Conservation (phyloP, 139 green algal species). For the Asterochloris erici region DNA sequence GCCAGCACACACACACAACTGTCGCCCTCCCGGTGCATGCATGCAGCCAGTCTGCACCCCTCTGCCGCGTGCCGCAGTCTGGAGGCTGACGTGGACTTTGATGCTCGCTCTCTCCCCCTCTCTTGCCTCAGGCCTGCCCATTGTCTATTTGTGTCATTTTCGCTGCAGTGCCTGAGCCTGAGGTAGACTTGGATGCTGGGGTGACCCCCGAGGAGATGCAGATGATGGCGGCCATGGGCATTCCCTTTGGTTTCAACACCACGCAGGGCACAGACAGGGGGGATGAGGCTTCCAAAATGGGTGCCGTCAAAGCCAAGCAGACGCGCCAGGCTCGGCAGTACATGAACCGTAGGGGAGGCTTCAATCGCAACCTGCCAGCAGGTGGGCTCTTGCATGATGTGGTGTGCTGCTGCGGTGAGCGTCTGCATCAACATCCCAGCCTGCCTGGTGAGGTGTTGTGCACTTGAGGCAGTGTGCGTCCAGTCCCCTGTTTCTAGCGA, state of each 20-base stretch:
- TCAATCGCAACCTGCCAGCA: slow-evolving; percentile 83
- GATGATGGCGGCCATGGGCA: slow-evolving; percentile 87
- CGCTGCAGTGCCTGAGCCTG: not conserved
- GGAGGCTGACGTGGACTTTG: not conserved
- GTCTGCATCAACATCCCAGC: no score
- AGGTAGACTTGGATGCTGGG: slow-evolving; percentile 62
- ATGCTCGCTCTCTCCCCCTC: not conserved
- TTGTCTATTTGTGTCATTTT: not conserved
- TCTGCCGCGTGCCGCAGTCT: not conserved
- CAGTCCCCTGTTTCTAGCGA: no score
- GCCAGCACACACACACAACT: not conserved
- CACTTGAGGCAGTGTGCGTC: no score
- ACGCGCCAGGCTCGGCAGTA: slow-evolving; percentile 80
- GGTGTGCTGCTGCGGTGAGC: no score
- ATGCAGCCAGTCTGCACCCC: not conserved
- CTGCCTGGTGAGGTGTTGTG: no score
- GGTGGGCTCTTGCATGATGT: no score
- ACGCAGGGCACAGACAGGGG: slow-evolving; percentile 76
- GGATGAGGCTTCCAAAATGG: slow-evolving; percentile 63
- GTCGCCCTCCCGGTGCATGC: not conserved
- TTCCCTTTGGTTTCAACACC: slow-evolving; percentile 82
- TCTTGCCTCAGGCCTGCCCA: not conserved
- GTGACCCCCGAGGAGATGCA: slow-evolving; percentile 78
- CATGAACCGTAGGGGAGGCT: slow-evolving; percentile 91
- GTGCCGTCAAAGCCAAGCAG: slow-evolving; percentile 64